Evolutionary conservation across 2,329 filamentous ascomycete genomes (phyloP), one percentile per base, ranked within the genome.

Genomic region (Trichoderma cornu-damae): DNA sequence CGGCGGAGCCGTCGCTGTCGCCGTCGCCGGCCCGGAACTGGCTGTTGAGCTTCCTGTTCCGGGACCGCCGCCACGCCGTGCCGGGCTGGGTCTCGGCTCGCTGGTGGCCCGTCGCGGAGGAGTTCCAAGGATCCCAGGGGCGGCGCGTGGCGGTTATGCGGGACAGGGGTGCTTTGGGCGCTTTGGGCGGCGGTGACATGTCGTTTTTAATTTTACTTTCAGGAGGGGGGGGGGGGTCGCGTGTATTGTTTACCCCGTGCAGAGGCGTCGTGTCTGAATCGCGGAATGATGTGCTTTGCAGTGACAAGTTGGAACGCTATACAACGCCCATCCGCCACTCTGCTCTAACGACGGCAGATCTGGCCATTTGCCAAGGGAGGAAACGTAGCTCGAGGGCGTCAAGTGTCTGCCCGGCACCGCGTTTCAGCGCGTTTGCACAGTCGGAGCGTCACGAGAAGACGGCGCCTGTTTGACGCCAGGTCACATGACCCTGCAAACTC

Each of bases 41-140:
- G 65, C 78, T 77, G 46, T 79, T 77, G 37, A 96, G 77, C 72
- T 93, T 94, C 54, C 77, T 71, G 43, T 78, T 81, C 40, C 89
- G 82, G 12, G 84, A 87, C 50, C 84, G 78, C 22, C 89, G 84
- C 90, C 90, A 95, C 67, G 82, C 62, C 22, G 81, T 80, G 2
- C 82, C 81, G 1, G 87, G 78, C 3, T 76, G 73, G 59, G 83
- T 85, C 59, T 93, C 88, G 40, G 88, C 83, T 38, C 84, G 80
- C 72, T 96, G 91, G 69, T 96, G 90, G 44, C 89, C 89, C 1
- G 87, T 86, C 5, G 86, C 84, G 11, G 84, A 83, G 12, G 85
- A 86, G 72, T 90, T 90, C 84, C 85, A 89, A 4, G 83, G 78
- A 69, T 88, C 86, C 65, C 87, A 88, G 59, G 68, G 66, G 65